Conservation (phyloP, 768 basidiomycete genomes). For the Tylopilus intermedius region DNA sequence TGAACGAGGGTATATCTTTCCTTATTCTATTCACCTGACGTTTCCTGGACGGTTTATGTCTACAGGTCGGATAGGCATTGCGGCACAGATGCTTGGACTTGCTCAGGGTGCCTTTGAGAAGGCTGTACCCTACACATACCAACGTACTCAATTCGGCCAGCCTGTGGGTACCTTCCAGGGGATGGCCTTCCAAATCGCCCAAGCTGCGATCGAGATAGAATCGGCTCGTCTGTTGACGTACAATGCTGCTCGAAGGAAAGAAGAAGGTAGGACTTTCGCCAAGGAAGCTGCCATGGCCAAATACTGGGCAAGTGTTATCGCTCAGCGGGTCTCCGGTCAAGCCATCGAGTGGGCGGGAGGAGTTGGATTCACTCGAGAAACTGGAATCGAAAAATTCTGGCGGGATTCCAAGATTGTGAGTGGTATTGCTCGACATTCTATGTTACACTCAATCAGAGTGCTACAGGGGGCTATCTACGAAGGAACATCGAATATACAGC, state of each 20-base stretch:
- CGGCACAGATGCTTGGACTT: conserved; percentile 97
- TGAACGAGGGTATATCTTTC: conserved; percentile 71
- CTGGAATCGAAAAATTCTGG: conserved; percentile 95
- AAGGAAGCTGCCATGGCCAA: conserved; percentile 99
- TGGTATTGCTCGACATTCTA: conserved; percentile 9
- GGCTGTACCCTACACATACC: conserved; percentile 90
- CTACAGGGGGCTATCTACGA: conserved; percentile 83
- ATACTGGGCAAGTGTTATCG: conserved; percentile 84
- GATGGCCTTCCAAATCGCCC: conserved; percentile 91
- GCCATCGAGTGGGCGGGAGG: conserved; percentile 98
- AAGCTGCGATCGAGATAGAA: conserved; percentile 87
- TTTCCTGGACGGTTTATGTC: background rate
- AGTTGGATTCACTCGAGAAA: conserved; percentile 87
- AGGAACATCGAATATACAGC: conserved; percentile 96
- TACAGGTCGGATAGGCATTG: conserved; percentile 87
- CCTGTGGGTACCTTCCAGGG: conserved; percentile 92
- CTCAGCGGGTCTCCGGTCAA: conserved; percentile 78
- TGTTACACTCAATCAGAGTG: background rate
- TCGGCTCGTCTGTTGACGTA: conserved; percentile 88
- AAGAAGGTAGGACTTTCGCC: conserved; percentile 79
- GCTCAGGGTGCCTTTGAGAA: conserved; percentile 97
- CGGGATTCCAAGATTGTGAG: conserved; percentile 93
- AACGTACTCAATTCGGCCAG: conserved; percentile 92
- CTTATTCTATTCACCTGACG: background rate
- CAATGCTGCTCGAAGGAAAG: conserved; percentile 93